A percentile compares a stretch with the other conserved stretches of the same genome.
Evolutionary conservation across 805 yeast genomes (phyloP).

Genomic region (Cyberlindnera amylophila): DNA sequence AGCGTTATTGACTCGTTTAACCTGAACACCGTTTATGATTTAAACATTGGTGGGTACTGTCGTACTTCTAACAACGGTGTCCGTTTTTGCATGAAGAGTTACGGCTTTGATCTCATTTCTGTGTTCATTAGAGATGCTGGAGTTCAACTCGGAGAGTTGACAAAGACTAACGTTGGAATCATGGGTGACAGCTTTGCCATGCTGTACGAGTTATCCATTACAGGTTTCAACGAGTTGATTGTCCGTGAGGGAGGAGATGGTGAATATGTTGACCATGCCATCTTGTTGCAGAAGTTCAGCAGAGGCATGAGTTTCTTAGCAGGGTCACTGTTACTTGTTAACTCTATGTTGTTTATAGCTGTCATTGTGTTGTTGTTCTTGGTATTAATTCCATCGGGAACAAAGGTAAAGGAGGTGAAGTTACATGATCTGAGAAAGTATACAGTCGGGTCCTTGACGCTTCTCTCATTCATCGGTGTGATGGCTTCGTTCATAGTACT

Average conservation of each 20-base stretch:
- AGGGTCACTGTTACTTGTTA: conserved; percentile 10
- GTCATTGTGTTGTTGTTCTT: conserved; percentile 6
- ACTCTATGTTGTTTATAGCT: conserved; percentile 2
- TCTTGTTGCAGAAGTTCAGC: conserved; percentile 25
- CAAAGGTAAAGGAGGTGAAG: neutral
- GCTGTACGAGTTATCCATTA: conserved; percentile 35
- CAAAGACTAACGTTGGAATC: conserved; percentile 36
- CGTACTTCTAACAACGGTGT: conserved; percentile 29
- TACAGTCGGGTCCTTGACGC: conserved; percentile 10
- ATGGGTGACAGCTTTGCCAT: conserved; percentile 40
- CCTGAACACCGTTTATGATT: conserved; percentile 36
- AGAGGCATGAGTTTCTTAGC: conserved; percentile 24
- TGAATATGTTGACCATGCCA: conserved; percentile 25
- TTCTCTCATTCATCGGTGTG: conserved; percentile 15
- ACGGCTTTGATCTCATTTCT: conserved; percentile 45
- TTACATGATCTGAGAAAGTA: conserved; percentile 7
- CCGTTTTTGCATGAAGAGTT: conserved; percentile 33
- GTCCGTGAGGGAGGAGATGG: conserved; percentile 14
- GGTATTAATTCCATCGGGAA: conserved; percentile 1
- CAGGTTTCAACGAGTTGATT: conserved; percentile 26
- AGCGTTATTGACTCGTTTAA: conserved; percentile 44
- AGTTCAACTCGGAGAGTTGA: conserved; percentile 38
- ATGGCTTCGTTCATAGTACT: conserved; percentile 18
- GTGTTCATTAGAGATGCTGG: conserved; percentile 50
- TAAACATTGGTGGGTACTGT: conserved; percentile 49